Conservation (phyloP, 2,329 filamentous ascomycete genomes). For the Colletotrichum eremochloae region DNA sequence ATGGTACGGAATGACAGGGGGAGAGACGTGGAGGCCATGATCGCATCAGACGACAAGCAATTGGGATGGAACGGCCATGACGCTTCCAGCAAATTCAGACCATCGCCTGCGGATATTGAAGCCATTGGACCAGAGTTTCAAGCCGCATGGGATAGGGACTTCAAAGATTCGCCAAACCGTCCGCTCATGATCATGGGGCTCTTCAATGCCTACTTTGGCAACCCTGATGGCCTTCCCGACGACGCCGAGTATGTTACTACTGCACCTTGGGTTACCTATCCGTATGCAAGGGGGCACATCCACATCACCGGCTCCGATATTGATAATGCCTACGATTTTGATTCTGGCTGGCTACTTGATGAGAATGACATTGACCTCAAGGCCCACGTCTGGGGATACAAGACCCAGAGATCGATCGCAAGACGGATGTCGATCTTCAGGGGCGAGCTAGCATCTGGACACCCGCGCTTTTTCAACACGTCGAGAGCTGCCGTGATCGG, state of each 20-base stretch:
- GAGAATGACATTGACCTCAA: conserved; percentile 66
- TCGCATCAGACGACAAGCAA: conserved; percentile 48
- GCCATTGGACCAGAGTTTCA: conserved; percentile 64
- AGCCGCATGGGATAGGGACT: conserved; percentile 65
- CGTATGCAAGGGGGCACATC: conserved; percentile 69
- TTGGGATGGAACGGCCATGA: conserved; percentile 70
- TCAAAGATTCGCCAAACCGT: conserved; percentile 48
- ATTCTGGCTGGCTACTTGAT: conserved; percentile 64
- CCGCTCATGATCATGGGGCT: conserved; percentile 45
- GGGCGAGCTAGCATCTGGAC: conserved; percentile 58
- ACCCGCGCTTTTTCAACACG: conserved; percentile 58
- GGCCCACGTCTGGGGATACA: conserved; percentile 75
- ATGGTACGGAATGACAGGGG: conserved; percentile 61
- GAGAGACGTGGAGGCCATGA: conserved; percentile 31
- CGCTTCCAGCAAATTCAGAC: conserved; percentile 64
- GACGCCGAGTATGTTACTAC: conserved; percentile 63
- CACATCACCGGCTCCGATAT: conserved; percentile 60
- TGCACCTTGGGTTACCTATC: conserved; percentile 68
- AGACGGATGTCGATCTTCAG: conserved; percentile 68
- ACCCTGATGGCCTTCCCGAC: conserved; percentile 53
- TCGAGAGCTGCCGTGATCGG: conserved; percentile 64
- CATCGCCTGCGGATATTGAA: conserved; percentile 63
- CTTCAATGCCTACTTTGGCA: conserved; percentile 45
- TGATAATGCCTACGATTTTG: conserved; percentile 60
- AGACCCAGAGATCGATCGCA: conserved; percentile 71